Evolutionary conservation across 2,329 filamentous ascomycete species (phyloP).

Genomic region (Penicillium vulpinum): DNA sequence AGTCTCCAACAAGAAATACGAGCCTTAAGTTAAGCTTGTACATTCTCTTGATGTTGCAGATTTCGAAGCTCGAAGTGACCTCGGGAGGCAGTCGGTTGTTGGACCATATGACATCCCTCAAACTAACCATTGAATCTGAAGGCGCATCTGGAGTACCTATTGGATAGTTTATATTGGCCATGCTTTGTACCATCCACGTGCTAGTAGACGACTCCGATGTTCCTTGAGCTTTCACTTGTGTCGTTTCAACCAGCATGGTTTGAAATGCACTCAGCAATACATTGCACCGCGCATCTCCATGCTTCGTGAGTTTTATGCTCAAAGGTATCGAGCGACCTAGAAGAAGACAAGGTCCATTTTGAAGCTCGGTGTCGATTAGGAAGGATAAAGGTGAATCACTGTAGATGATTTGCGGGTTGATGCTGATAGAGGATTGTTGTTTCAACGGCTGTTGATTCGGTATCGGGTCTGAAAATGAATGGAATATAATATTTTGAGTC

Average conservation of each 20-base stretch:
- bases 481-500: neutral
- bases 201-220: constrained; percentile 3
- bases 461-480: neutral
- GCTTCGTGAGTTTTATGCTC: constrained; percentile 10
- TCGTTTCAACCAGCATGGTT: constrained; percentile 22
- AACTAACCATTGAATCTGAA: neutral
- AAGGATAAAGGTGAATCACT: neutral
- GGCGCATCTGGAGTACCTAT: neutral
- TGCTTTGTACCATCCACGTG: constrained; percentile 19
- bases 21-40: constrained; percentile 16
- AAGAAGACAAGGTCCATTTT: constrained; percentile 17
- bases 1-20: constrained; percentile 10
- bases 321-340: constrained; percentile 14
- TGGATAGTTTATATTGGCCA: constrained; percentile 12
- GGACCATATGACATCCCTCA: constrained; percentile 2
- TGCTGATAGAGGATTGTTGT: neutral
- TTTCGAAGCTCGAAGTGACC: constrained; percentile 18
- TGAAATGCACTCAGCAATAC: constrained; percentile 19
- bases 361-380: constrained; percentile 8
- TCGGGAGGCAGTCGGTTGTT: constrained; percentile 7
- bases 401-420: neutral
- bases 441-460: neutral
- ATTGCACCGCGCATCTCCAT: neutral
- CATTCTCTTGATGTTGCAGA: constrained; percentile 19
- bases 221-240: constrained; percentile 12